Evolutionary conservation across 164 flowering plant genomes (phyloP).

Genomic region (Malania oleifera): DNA sequence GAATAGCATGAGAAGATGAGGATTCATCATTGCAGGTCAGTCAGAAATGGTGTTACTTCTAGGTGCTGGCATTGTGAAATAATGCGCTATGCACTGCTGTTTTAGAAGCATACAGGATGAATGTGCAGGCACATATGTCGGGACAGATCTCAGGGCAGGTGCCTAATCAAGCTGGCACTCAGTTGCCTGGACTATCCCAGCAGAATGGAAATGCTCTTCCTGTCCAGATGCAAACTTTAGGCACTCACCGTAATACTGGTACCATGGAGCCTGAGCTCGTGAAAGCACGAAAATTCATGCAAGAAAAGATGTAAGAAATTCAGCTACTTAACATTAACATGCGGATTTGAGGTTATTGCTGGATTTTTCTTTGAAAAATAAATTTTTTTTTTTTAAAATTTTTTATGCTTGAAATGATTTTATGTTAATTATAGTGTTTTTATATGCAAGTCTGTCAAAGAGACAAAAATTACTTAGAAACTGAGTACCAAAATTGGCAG

Average conservation of each 20-base stretch:
- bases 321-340: not conserved
- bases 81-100: not conserved
- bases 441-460: too few relatives aligned
- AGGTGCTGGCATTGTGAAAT: not conserved
- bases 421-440: too few relatives aligned
- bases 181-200: conserved; percentile 52
- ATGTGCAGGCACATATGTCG: conserved; percentile 61
- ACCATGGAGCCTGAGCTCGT: conserved; percentile 43
- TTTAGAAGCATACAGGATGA: conserved; percentile 24
- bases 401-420: not conserved
- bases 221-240: conserved; percentile 34
- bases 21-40: too few relatives aligned
- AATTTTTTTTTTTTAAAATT: not conserved
- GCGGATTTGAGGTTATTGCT: not conserved
- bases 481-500: too few relatives aligned
- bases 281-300: conserved; percentile 37
- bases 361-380: too few relatives aligned
- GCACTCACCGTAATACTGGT: conserved; percentile 17
- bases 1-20: too few relatives aligned
- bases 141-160: conserved; percentile 77
- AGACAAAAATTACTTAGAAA: not conserved
- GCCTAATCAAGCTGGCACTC: conserved; percentile 56
- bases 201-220: conserved; percentile 53
- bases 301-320: conserved; percentile 61
- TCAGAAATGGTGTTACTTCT: not conserved